phyloP scores from a whole-genome alignment of 345 rosid genomes.

The Hypericum perforatum region DNA sequence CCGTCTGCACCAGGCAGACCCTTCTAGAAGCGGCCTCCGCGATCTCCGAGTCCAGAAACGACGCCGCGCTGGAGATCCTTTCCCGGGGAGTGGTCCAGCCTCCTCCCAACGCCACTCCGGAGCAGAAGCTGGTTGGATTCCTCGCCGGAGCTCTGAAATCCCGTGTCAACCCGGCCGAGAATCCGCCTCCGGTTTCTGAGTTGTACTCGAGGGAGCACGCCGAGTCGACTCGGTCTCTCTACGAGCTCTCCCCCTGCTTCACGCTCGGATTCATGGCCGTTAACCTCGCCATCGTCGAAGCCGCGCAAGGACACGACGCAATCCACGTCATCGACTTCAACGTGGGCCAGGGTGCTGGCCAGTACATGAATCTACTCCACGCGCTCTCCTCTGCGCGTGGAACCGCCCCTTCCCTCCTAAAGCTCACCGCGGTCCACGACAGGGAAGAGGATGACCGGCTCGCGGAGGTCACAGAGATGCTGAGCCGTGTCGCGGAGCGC shows the following conservation, averaged over 20 bases:
- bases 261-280: slow-evolving; percentile 81
- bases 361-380: slow-evolving; percentile 57
- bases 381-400: slow-evolving; percentile 49
- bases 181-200: slow-evolving; percentile 44
- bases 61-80: slow-evolving; percentile 54
- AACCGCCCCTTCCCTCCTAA: slow-evolving; percentile 25
- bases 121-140: slow-evolving; percentile 58
- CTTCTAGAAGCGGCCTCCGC: slow-evolving; percentile 67
- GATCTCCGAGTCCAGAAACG: slow-evolving; percentile 58
- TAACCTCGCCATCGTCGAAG: slow-evolving; percentile 69
- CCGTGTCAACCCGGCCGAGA: slow-evolving; percentile 39
- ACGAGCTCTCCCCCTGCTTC: slow-evolving; percentile 71
- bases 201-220: slow-evolving; percentile 50
- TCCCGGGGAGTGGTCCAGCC: slow-evolving; percentile 35
- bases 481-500: slow-evolving; percentile 33
- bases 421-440: slow-evolving; percentile 57
- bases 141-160: slow-evolving; percentile 53
- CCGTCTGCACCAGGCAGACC: slow-evolving; percentile 39
- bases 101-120: slow-evolving; percentile 50
- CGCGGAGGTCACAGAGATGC: slow-evolving; percentile 30
- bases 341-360: slow-evolving; percentile 58
- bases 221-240: slow-evolving; percentile 46
- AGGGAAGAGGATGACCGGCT: slow-evolving; percentile 40
- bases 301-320: slow-evolving; percentile 22
- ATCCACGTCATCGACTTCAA: slow-evolving; percentile 82